Evolutionary conservation across 2,329 filamentous ascomycete genomes (phyloP), one percentile per base, ranked within the genome.

Genomic region (Neofusicoccum ribis): DNA sequence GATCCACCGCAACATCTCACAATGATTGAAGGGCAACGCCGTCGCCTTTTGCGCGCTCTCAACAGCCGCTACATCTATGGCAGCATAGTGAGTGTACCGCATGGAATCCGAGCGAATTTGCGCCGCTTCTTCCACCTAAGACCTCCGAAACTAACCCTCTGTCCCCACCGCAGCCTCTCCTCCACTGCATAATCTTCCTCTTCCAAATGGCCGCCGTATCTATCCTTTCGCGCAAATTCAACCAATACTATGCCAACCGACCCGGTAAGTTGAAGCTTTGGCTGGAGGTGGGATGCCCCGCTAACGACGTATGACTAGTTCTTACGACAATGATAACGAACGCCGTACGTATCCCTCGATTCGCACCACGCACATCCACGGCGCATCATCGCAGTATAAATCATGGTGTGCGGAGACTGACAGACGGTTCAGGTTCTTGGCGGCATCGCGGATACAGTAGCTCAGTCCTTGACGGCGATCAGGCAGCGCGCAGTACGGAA

Each of bases 281-380:
- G 4, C 7, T 49, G 1, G 20, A 11, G 17, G 7, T 31, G 12
- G 20, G 36, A 62, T 37, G 61, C 50, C 3, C n/a, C 17, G 44
- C 62, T 64, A 31, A 64, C 34, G 7, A 17, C 9, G 8, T 51
- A 65, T 36, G 39, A 66, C 66, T 75, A 91, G 91, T 99, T 47
- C 87, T 99, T 73, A 99, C 95, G 68, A 99, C 96, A 80, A 99
- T 99, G 94, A 92, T 97, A 75, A 97, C 94, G 77, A 99, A 99
- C 82, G 91, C 95, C 70, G 90, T 90, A 87, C 75, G 86, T 76
- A 47, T 60, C 56, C 43, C 31, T 27, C 41, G 31, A 63, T 70
- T 49, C 56, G 66, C 62, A 68, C 64, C 51, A 31, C 63, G 37
- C 39, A 5, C n/a, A 15, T 6, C 37, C 11, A 14, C 23, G 47